These are phyloP conservation scores for Meripilus lineatus DNA, from an alignment of 1,284 basidiomycete species.

Conservation along the genomic window DNA sequence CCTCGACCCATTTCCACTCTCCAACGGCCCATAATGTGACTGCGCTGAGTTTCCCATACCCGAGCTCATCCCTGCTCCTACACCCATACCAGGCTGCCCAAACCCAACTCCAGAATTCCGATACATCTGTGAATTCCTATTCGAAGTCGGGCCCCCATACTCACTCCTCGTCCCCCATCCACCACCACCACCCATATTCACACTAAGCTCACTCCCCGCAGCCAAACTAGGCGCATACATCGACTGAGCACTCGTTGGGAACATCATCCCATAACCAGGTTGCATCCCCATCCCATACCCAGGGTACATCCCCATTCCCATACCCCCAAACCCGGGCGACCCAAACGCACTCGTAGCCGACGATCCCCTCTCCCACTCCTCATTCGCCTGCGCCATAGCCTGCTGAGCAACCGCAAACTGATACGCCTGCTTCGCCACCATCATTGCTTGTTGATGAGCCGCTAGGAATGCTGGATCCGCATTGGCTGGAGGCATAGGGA, in stretches of 20 bases:
- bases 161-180: constrained; percentile 58
- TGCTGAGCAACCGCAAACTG: constrained; percentile 83
- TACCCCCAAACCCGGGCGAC: constrained; percentile 31
- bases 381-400: constrained; percentile 75
- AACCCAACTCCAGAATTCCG: constrained; percentile 10
- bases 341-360: constrained; percentile 33
- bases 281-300: constrained; percentile 20
- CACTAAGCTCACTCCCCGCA: constrained; percentile 52
- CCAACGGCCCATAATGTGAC: no score
- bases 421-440: constrained; percentile 78
- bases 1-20: no score
- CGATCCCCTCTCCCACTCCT: constrained; percentile 82
- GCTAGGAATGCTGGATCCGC: constrained; percentile 53
- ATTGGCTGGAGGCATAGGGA: constrained; percentile 31
- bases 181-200: constrained; percentile 21
- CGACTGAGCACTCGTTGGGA: constrained; percentile 45
- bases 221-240: constrained; percentile 46
- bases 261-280: constrained; percentile 41
- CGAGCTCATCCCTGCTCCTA: no score
- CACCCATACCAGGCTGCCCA: background rate
- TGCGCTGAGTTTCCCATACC: no score
- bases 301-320: constrained; percentile 34
- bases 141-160: constrained; percentile 48
- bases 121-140: constrained; percentile 23
- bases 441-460: constrained; percentile 79